These are phyloP conservation scores for Eucalyptus pumila DNA, from an alignment of 345 rosid species.

Conservation along the genomic window DNA sequence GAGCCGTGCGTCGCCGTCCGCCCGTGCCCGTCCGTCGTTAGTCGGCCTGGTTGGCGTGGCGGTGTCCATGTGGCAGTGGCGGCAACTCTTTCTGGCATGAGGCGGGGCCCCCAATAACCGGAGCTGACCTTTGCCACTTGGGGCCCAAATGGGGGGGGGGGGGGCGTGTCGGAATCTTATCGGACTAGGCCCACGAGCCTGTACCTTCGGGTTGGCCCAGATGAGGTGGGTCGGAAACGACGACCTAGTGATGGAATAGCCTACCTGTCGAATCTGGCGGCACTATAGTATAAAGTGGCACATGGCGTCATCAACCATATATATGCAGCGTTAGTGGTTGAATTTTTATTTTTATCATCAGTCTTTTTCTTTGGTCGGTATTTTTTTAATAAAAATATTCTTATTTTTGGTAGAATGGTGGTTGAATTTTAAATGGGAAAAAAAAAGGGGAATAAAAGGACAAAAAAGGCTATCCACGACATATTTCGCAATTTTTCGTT, in stretches of 20 bases:
- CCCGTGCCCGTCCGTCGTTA: neutral
- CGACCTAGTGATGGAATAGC: conserved; percentile 12
- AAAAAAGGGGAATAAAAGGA: neutral
- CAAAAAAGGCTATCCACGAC: neutral
- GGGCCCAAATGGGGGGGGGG: neutral
- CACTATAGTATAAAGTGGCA: neutral
- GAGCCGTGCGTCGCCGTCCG: conserved; percentile 30
- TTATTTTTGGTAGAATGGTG: neutral
- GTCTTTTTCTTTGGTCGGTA: too few species aligned
- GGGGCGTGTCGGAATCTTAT: neutral
- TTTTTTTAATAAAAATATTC: too few species aligned
- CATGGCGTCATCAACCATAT: neutral
- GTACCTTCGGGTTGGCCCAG: neutral
- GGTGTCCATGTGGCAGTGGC: conserved; percentile 25
- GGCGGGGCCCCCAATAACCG: neutral
- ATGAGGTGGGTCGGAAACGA: conserved; percentile 13
- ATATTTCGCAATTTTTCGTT: neutral
- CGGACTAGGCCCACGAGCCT: neutral
- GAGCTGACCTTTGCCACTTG: neutral
- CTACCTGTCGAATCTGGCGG: neutral
- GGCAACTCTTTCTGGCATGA: neutral
- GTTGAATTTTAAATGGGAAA: neutral
- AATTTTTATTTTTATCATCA: neutral
- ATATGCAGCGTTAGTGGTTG: neutral
- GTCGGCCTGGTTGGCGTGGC: conserved; percentile 3